Conservation (phyloP, 2,329 filamentous ascomycete species). For the Akanthomyces muscarius region DNA sequence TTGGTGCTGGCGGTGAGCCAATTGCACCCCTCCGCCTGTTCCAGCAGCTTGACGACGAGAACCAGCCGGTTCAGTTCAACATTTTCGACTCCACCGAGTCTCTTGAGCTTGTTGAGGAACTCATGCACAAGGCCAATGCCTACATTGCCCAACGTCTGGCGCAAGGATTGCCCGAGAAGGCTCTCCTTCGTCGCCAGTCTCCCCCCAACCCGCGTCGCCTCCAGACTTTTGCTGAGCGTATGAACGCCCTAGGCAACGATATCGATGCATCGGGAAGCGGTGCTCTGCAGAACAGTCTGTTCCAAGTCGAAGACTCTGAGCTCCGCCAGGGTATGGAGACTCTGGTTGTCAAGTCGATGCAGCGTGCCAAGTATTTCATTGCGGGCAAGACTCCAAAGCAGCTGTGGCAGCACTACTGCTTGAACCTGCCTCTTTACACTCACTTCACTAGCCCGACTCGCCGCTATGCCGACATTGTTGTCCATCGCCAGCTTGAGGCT, state of each 20-base stretch:
- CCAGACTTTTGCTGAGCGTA: constrained; percentile 85
- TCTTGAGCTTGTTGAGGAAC: constrained; percentile 90
- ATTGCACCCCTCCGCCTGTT: constrained; percentile 84
- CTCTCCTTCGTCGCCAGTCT: constrained; percentile 81
- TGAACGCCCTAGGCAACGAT: constrained; percentile 85
- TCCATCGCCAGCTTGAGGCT: constrained; percentile 89
- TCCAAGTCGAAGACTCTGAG: constrained; percentile 84
- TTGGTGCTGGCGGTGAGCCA: constrained; percentile 72
- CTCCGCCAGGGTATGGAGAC: constrained; percentile 98
- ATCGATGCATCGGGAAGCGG: constrained; percentile 89
- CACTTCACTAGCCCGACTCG: constrained; percentile 96
- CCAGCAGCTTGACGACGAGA: constrained; percentile 95
- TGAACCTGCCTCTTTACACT: constrained; percentile 92
- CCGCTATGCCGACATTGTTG: constrained; percentile 90
- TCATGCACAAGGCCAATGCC: constrained; percentile 88
- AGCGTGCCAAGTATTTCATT: constrained; percentile 92
- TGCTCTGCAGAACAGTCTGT: constrained; percentile 87
- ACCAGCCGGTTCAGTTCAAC: constrained; percentile 93
- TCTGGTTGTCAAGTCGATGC: constrained; percentile 89
- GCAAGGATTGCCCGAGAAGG: constrained; percentile 80
- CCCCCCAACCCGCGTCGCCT: constrained; percentile 84
- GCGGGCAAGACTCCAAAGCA: constrained; percentile 73
- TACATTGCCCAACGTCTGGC: constrained; percentile 83
- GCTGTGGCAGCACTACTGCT: constrained; percentile 80
- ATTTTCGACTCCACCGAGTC: constrained; percentile 88